Conservation (phyloP, 345 rosid species). For the Corymbia maculata region DNA sequence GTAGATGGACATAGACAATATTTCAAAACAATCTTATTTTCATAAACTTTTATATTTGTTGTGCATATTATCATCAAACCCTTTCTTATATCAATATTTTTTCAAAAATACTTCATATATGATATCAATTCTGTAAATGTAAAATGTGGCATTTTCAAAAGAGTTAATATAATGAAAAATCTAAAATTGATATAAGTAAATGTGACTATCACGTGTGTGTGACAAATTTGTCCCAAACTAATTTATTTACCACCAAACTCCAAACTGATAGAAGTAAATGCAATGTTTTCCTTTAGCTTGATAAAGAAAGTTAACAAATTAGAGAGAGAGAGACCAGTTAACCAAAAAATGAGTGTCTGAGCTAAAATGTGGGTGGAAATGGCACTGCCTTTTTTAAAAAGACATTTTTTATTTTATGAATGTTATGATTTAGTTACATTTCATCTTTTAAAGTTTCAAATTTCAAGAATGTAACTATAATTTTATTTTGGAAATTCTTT, state of each 20-base stretch:
- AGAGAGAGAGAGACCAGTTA: too few species aligned
- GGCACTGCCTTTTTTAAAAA: background rate
- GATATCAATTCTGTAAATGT: background rate
- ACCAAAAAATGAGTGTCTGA: too few species aligned
- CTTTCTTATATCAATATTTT: background rate
- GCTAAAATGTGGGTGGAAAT: too few species aligned
- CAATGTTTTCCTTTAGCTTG: too few species aligned
- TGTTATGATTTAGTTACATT: background rate
- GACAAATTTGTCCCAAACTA: too few species aligned
- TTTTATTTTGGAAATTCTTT: background rate
- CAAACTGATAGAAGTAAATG: too few species aligned
- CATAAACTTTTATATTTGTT: background rate
- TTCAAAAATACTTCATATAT: accelerated
- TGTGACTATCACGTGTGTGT: too few species aligned
- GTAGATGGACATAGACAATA: background rate
- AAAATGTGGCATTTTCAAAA: background rate
- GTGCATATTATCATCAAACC: background rate
- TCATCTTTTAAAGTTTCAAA: background rate
- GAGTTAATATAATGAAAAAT: too few species aligned
- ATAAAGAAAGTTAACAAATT: too few species aligned
- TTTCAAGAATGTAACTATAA: background rate
- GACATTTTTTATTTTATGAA: background rate
- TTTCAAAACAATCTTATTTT: background rate
- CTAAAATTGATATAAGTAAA: too few species aligned
- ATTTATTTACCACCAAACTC: too few species aligned